A percentile compares a stretch with the other conserved stretches of the same genome.
phyloP scores from a whole-genome alignment of 164 flowering plant species.

The Echeveria elegans region DNA sequence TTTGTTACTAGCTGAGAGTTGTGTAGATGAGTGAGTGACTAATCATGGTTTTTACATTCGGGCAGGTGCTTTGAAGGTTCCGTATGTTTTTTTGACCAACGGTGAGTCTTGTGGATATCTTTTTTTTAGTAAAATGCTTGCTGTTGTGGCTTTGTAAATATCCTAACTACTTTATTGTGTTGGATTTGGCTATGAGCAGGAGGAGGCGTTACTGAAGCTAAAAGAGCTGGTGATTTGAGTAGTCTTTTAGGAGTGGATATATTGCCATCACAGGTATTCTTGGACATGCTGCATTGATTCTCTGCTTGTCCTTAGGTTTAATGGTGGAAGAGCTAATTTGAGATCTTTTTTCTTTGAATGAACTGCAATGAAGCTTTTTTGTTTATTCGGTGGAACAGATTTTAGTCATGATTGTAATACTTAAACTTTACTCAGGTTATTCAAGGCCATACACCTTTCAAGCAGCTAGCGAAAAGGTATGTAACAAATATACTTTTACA shows the following conservation, averaged over 20 bases:
- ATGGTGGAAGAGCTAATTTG: background rate
- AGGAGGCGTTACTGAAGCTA: slow-evolving; percentile 78
- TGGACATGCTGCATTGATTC: background rate
- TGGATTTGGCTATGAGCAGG: slow-evolving; percentile 25
- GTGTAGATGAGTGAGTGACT: background rate
- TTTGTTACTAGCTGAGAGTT: background rate
- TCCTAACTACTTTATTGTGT: background rate
- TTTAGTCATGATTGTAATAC: background rate
- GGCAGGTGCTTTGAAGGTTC: slow-evolving; percentile 61
- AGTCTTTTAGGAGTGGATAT: slow-evolving; percentile 49
- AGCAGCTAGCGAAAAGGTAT: slow-evolving; percentile 50
- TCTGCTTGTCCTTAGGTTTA: background rate
- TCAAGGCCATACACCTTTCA: slow-evolving; percentile 81
- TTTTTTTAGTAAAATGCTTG: slow-evolving; percentile 2
- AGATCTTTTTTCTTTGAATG: background rate
- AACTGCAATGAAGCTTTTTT: background rate
- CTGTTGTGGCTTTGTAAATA: background rate
- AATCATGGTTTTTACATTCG: background rate
- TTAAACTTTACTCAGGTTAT: slow-evolving; percentile 45
- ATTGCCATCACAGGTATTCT: slow-evolving; percentile 51
- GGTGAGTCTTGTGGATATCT: slow-evolving; percentile 31
- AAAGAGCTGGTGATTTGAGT: slow-evolving; percentile 59
- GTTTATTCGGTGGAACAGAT: background rate
- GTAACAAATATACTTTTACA: background rate
- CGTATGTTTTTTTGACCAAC: slow-evolving; percentile 72